A percentile compares a stretch with the other conserved stretches of the same genome.
These are phyloP conservation scores for Zizania palustris DNA, from an alignment of 202 grass and related monocot genomes.

Conservation along the genomic window DNA sequence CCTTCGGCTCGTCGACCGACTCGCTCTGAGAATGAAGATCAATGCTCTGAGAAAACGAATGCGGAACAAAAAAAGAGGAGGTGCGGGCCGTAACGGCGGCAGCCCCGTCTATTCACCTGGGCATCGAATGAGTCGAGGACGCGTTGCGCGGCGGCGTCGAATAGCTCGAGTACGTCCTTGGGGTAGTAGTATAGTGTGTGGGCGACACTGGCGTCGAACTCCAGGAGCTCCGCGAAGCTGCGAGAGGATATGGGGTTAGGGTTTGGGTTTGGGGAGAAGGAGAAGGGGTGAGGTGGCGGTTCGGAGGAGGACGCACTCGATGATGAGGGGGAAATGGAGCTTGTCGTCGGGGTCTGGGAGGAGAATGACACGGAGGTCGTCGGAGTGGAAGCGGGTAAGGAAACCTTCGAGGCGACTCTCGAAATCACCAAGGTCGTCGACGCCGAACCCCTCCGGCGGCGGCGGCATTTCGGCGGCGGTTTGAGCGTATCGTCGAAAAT, in stretches of 20 bases:
- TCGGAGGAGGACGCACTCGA: slow-evolving; percentile 48
- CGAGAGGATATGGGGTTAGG: slow-evolving; percentile 12
- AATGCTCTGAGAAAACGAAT: neutral
- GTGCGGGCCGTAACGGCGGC: neutral
- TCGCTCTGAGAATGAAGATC: slow-evolving; percentile 34
- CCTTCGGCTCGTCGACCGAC: neutral
- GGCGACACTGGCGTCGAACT: slow-evolving; percentile 60
- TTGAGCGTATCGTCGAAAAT: slow-evolving; percentile 51
- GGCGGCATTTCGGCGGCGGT: slow-evolving; percentile 36
- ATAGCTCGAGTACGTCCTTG: slow-evolving; percentile 18
- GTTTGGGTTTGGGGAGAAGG: slow-evolving; percentile 7
- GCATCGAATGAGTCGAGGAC: slow-evolving; percentile 46
- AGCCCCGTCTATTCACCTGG: slow-evolving; percentile 41
- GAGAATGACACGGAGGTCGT: slow-evolving; percentile 57
- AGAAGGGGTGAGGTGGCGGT: neutral
- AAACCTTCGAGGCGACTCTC: slow-evolving; percentile 40
- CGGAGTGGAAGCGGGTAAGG: slow-evolving; percentile 41
- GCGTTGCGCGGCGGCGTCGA: slow-evolving; percentile 48
- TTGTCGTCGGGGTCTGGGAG: slow-evolving; percentile 53
- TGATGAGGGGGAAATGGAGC: slow-evolving; percentile 67
- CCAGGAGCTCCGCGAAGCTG: slow-evolving; percentile 73
- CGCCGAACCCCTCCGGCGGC: neutral
- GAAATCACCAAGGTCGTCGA: neutral
- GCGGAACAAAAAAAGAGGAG: neutral
- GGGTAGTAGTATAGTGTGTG: slow-evolving; percentile 51